A percentile compares a stretch with the other conserved stretches of the same genome.
Conservation (phyloP, 2,329 filamentous ascomycete genomes). For the Xylariales sp. region DNA sequence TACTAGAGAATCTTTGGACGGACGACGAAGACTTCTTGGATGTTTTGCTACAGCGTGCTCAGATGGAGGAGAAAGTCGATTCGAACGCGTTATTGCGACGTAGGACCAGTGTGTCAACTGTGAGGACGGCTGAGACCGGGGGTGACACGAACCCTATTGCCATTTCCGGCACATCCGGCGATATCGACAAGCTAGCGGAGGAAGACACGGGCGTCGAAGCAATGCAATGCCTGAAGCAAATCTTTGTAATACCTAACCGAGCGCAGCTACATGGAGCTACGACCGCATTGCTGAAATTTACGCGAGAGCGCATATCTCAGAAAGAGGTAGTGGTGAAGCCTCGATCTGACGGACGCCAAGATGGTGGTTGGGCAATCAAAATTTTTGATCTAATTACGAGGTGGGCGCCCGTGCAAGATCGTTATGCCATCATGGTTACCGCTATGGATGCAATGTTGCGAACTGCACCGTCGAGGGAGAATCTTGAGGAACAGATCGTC, state of each 20-base stretch:
- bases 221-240: conserved; percentile 85
- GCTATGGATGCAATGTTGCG: conserved; percentile 80
- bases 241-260: conserved; percentile 85
- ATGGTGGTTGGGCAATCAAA: conserved; percentile 81
- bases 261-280: conserved; percentile 85
- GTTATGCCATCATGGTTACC: conserved; percentile 88
- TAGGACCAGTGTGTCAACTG: conserved; percentile 82
- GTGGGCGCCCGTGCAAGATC: conserved; percentile 94
- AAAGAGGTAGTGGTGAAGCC: conserved; percentile 65
- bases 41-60: conserved; percentile 73
- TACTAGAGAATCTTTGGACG: conserved; percentile 87
- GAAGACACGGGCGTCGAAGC: conserved; percentile 88
- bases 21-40: conserved; percentile 77
- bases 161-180: conserved; percentile 82
- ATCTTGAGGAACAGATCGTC: conserved; percentile 78
- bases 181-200: conserved; percentile 90
- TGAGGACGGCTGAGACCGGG: conserved; percentile 74
- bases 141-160: conserved; percentile 75
- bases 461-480: conserved; percentile 75
- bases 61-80: conserved; percentile 75
- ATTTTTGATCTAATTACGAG: conserved; percentile 82
- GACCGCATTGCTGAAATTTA: conserved; percentile 77
- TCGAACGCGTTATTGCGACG: conserved; percentile 72
- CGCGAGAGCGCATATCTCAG: conserved; percentile 68
- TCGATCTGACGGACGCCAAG: conserved; percentile 56